Evolutionary conservation across 805 yeast species (phyloP), one percentile per base, ranked within the genome.

Genomic region (Hanseniaspora pseudoguilliermondii): DNA sequence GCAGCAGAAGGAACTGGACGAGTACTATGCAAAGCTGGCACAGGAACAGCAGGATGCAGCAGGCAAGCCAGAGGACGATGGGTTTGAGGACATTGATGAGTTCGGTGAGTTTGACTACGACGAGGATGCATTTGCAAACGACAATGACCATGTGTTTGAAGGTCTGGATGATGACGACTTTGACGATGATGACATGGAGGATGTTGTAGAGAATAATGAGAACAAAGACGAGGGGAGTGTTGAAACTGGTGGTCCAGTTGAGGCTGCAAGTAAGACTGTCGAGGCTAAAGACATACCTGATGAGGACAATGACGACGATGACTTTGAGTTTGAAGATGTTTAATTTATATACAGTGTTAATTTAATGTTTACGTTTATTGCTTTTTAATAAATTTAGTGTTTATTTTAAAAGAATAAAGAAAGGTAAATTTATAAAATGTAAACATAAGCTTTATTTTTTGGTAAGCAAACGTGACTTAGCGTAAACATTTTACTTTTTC

Each of bases 21-120:
- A 80, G 18, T 86, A 86, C 65, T 86, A 86, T 65, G 88, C 88
- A 10, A 81, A 83, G 61, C 73, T 86, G 67, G 88, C 86, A 10
- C 81, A 79, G 59, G 76, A 81, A 61, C 85, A 84, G 64, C 83
- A 79, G 6, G 75, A 75, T 51, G 86, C 81, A 58, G 81, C 78
- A 4, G 85, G 71, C 20, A 79, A 73, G 5, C 78, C 71, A 18
- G 29, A 34, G 18, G 41, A 47, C 15, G 64, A 58, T 32, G 64
- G 60, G 29, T 60, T 61, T 55, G 66, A 66, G 27, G 67, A 60
- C 55, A 64, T 60, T 18, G 61, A 59, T 23, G 60, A 58, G 18
- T 59, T 57, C 25, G 56, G 56, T 2, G 54, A 55, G 23, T 55
- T 49, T 43, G 58, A 55, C 20, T 50, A 55, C 25, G 67, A 59